Evolutionary conservation across 371 early-diverging fungal genomes (phyloP).

Genomic region (Parasitella parasitica): DNA sequence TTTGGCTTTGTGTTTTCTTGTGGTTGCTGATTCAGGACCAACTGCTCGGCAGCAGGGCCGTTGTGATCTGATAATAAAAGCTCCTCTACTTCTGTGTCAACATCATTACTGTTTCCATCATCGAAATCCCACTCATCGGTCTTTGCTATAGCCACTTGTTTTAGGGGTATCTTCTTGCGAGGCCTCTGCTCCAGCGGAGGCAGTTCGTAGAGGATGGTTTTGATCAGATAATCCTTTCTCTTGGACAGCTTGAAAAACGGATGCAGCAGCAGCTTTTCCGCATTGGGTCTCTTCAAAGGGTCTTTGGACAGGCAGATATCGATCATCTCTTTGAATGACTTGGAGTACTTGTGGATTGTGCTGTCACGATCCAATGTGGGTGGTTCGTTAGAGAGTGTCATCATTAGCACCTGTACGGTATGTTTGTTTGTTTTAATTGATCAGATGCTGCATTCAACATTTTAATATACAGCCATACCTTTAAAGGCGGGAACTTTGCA

Average conservation of each 20-base stretch:
- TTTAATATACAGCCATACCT: conserved; percentile 49
- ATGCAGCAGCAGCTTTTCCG: conserved; percentile 77
- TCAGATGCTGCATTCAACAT: neutral
- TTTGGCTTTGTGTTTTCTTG: conserved; percentile 9
- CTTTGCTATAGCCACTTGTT: conserved; percentile 30
- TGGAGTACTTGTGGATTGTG: conserved; percentile 74
- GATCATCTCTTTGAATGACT: conserved; percentile 83
- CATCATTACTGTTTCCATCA: conserved; percentile 15
- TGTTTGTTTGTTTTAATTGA: neutral
- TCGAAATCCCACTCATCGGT: conserved; percentile 53
- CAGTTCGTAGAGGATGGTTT: conserved; percentile 60
- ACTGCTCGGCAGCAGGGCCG: neutral
- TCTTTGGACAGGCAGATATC: conserved; percentile 83
- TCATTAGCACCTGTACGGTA: conserved; percentile 73
- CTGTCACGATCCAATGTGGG: conserved; percentile 83
- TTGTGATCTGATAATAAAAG: neutral
- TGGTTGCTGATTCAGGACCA: neutral
- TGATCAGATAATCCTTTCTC: conserved; percentile 67
- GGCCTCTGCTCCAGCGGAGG: conserved; percentile 71
- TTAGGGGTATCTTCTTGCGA: conserved; percentile 44
- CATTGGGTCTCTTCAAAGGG: conserved; percentile 75
- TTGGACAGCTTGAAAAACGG: conserved; percentile 84
- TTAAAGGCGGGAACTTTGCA: conserved; percentile 88
- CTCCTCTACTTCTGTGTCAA: neutral
- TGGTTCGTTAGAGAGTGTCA: conserved; percentile 87